Conservation (phyloP, 345 rosid species). For the Iberis pinnata region DNA sequence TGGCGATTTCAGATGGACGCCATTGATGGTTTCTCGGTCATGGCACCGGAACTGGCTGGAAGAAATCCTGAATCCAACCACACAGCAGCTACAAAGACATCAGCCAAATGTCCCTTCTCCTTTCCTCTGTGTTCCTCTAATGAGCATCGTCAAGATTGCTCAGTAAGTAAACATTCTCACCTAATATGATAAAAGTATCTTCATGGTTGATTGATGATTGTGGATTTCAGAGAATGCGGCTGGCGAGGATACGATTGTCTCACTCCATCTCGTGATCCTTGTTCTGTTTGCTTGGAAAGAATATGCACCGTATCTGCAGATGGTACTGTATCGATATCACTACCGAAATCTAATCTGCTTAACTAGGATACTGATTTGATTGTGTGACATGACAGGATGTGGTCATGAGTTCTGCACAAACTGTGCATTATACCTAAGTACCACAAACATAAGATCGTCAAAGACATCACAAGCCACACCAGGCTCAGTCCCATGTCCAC, state of each 20-base stretch:
- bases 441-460: conserved; percentile 44
- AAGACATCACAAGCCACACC: conserved; percentile 46
- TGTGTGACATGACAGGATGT: conserved; percentile 52
- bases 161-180: conserved; percentile 45
- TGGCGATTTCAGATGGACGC: conserved; percentile 74
- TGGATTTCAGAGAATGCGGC: conserved; percentile 67
- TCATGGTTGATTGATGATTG: not conserved
- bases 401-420: conserved; percentile 85
- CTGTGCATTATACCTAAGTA: conserved; percentile 84
- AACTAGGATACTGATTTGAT: not conserved
- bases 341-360: not conserved
- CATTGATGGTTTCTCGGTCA: conserved; percentile 86
- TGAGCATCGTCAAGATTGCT: conserved; percentile 87
- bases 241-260: conserved; percentile 54
- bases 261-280: conserved; percentile 58
- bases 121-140: conserved; percentile 76
- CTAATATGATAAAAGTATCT: not conserved
- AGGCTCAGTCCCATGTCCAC: conserved; percentile 88
- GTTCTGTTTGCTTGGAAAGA: conserved; percentile 83
- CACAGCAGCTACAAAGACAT: conserved; percentile 35
- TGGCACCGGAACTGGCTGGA: conserved; percentile 83
- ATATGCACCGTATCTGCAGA: conserved; percentile 74
- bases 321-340: conserved; percentile 37
- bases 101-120: conserved; percentile 50
- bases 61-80: conserved; percentile 50